phyloP scores from a whole-genome alignment of 2,329 filamentous ascomycete species.

The Incumbomyces lentus region DNA sequence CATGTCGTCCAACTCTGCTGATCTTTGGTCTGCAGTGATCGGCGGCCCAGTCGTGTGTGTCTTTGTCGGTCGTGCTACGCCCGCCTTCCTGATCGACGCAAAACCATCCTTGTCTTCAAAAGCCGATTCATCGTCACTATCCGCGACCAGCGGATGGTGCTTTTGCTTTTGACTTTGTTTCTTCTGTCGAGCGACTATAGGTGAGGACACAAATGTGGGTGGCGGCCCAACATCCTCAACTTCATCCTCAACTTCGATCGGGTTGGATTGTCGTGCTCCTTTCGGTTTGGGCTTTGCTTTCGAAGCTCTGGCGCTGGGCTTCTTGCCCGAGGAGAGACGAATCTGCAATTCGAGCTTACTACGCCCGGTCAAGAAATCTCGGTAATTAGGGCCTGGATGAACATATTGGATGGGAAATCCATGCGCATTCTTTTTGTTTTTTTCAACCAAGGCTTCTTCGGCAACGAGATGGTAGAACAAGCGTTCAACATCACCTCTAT shows the following conservation, averaged over 20 bases:
- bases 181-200: slow-evolving; percentile 21
- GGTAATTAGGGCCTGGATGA: slow-evolving; percentile 32
- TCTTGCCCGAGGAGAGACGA: slow-evolving; percentile 37
- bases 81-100: slow-evolving; percentile 25
- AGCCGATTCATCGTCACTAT: slow-evolving; percentile 29
- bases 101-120: slow-evolving; percentile 22
- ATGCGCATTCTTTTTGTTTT: slow-evolving; percentile 52
- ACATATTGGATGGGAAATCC: slow-evolving; percentile 63
- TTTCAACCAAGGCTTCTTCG: slow-evolving; percentile 63
- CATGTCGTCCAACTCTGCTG: slow-evolving; percentile 33
- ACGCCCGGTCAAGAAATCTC: slow-evolving; percentile 37
- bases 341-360: slow-evolving; percentile 44
- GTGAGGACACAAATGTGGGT: slow-evolving; percentile 60
- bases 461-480: slow-evolving; percentile 68
- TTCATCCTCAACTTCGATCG: slow-evolving; percentile 18
- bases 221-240: slow-evolving; percentile 38
- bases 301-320: slow-evolving; percentile 25
- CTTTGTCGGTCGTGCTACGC: slow-evolving; percentile 17
- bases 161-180: not conserved
- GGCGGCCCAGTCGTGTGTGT: slow-evolving; percentile 28
- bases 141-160: not conserved
- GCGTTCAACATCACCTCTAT: slow-evolving; percentile 67
- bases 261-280: slow-evolving; percentile 23
- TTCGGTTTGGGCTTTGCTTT: slow-evolving; percentile 22
- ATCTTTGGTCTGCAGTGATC: slow-evolving; percentile 35